These are phyloP conservation scores for Microglena sp. DNA, from an alignment of 139 green algal genomes.

Conservation along the genomic window DNA sequence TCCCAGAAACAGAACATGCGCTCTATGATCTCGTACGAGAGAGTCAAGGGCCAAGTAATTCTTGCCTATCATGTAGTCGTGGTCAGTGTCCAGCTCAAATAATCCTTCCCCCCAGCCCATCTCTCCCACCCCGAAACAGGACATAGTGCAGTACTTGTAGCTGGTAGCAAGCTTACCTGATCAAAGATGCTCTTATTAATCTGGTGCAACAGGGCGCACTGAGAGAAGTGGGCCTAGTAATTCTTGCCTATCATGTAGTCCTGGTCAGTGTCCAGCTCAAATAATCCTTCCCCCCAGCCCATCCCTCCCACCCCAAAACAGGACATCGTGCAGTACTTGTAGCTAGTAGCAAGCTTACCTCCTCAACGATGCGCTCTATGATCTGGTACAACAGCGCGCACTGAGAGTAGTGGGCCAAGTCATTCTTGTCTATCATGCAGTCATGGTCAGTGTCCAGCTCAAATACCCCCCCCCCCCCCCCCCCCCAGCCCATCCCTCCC, in stretches of 20 bases:
- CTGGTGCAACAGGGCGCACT: no score
- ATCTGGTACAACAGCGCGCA: slow-evolving; percentile 87
- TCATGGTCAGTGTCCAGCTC: slow-evolving; percentile 98
- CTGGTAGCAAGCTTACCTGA: slow-evolving; percentile 53
- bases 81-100: slow-evolving; percentile 97
- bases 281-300: no score
- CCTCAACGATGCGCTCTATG: slow-evolving; percentile 86
- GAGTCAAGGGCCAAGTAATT: slow-evolving; percentile 92
- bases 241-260: slow-evolving; percentile 90
- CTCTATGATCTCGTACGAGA: slow-evolving; percentile 86
- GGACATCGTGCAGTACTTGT: no score
- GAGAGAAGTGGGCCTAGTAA: slow-evolving; percentile 91
- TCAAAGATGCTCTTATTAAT: slow-evolving; percentile 91
- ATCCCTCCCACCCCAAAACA: no score
- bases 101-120: no score
- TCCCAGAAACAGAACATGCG: no score
- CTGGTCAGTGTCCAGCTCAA: slow-evolving; percentile 97
- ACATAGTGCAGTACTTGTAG: no score
- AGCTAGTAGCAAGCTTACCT: slow-evolving; percentile 57
- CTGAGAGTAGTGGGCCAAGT: slow-evolving; percentile 92
- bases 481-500: no score
- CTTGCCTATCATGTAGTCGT: slow-evolving; percentile 90
- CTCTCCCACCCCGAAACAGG: no score
- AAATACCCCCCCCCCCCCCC: no score
- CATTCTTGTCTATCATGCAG: slow-evolving; percentile 84